Evolutionary conservation across 2,329 filamentous ascomycete species (phyloP).

Genomic region (Xylariaceae sp.): DNA sequence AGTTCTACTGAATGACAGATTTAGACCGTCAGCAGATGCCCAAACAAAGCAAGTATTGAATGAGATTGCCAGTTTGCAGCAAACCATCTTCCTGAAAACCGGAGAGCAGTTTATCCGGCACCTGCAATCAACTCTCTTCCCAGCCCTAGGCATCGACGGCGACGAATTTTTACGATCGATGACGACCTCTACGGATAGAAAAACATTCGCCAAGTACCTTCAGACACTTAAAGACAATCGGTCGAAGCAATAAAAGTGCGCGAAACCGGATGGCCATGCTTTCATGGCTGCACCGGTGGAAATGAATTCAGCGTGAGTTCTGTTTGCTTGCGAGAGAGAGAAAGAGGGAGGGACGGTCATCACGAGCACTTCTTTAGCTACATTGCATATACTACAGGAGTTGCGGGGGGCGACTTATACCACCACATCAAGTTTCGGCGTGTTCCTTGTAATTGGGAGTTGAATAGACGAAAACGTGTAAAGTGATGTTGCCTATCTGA

Average conservation of each 20-base stretch:
- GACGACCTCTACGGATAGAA: slow-evolving; percentile 55
- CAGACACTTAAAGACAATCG: slow-evolving; percentile 48
- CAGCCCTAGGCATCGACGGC: slow-evolving; percentile 58
- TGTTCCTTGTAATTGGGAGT: slow-evolving; percentile 17
- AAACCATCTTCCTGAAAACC: slow-evolving; percentile 84
- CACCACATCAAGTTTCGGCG: slow-evolving; percentile 24
- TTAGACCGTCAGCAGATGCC: slow-evolving; percentile 75
- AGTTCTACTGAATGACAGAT: slow-evolving; percentile 70
- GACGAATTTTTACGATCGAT: slow-evolving; percentile 54
- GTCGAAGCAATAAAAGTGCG: slow-evolving; percentile 10
- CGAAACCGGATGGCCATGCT: background rate
- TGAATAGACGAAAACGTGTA: slow-evolving; percentile 24
- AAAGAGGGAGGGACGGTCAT: slow-evolving; percentile 4
- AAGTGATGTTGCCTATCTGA: slow-evolving; percentile 8
- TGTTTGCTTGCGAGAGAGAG: background rate
- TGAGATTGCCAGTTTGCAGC: slow-evolving; percentile 82
- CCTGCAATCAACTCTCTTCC: slow-evolving; percentile 59
- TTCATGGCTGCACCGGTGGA: background rate
- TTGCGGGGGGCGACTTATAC: slow-evolving; percentile 29
- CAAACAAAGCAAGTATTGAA: slow-evolving; percentile 82
- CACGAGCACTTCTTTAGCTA: slow-evolving; percentile 15
- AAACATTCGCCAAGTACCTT: slow-evolving; percentile 60
- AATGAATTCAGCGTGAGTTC: background rate
- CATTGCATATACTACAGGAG: slow-evolving; percentile 30
- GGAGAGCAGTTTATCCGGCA: slow-evolving; percentile 73